A percentile compares a stretch with the other conserved stretches of the same genome.
Conservation (phyloP, 2,329 filamentous ascomycete species). For the Beauveria scarabaeidicola region DNA sequence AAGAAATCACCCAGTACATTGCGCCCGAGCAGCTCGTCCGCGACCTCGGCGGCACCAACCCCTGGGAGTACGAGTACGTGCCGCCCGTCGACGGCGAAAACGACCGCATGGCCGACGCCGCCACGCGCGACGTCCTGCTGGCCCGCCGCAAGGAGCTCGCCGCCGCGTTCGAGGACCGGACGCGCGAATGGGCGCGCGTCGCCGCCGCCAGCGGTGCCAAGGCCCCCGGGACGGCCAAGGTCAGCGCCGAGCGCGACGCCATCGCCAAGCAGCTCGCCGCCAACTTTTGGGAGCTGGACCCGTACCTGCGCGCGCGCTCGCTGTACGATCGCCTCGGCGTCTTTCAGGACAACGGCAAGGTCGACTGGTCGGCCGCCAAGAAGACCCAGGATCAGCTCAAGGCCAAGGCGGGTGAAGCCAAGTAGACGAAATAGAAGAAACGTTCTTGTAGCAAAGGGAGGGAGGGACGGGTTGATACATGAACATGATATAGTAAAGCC, state of each 20-base stretch:
- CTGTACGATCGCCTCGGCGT: conserved; percentile 71
- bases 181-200: conserved; percentile 57
- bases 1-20: conserved; percentile 68
- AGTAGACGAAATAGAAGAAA: too few relatives aligned
- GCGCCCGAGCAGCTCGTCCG: conserved; percentile 57
- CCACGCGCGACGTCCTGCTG: conserved; percentile 51
- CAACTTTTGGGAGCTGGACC: conserved; percentile 80
- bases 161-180: conserved; percentile 61
- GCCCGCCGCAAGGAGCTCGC: conserved; percentile 54
- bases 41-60: conserved; percentile 73
- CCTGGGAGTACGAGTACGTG: conserved; percentile 69
- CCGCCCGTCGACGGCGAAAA: conserved; percentile 69
- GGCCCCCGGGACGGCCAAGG: conserved; percentile 31
- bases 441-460: not conserved
- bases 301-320: conserved; percentile 68
- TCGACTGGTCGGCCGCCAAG: conserved; percentile 52
- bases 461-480: not conserved
- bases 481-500: not conserved
- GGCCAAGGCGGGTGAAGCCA: not conserved
- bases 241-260: conserved; percentile 46
- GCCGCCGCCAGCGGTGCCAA: conserved; percentile 29
- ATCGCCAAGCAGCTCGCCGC: conserved; percentile 52
- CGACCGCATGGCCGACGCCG: conserved; percentile 52
- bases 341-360: conserved; percentile 52
- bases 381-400: conserved; percentile 5